Evolutionary conservation across 495 filamentous ascomycete species (phyloP).

Genomic region (Chaetomidium leptoderma): DNA sequence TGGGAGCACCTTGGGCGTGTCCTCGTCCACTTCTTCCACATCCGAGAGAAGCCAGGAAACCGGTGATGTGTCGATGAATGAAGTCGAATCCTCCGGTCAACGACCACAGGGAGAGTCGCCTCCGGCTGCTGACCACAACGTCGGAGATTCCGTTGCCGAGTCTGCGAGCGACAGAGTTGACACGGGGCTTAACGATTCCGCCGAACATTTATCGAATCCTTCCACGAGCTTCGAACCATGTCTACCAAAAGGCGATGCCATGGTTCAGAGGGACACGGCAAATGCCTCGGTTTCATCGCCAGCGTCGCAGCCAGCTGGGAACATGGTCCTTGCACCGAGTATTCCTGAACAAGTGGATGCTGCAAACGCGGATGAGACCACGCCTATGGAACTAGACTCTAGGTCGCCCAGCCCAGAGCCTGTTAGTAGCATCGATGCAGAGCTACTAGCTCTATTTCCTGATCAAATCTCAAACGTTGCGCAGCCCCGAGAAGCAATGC

Average conservation of each 20-base stretch:
- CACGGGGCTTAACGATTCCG: background rate
- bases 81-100: slow-evolving; percentile 11
- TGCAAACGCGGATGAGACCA: slow-evolving; percentile 20
- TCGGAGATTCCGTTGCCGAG: background rate
- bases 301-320: background rate
- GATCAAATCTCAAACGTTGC: slow-evolving; percentile 30
- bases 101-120: background rate
- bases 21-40: background rate
- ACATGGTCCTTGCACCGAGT: background rate
- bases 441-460: slow-evolving; percentile 3
- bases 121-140: background rate
- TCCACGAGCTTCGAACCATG: background rate
- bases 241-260: background rate
- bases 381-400: slow-evolving; percentile 31
- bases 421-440: background rate
- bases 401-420: slow-evolving; percentile 18
- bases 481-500: slow-evolving; percentile 25
- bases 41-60: slow-evolving; percentile 6
- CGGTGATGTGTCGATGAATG: slow-evolving; percentile 15
- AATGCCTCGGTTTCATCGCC: background rate
- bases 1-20: background rate
- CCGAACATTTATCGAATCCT: background rate
- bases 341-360: background rate
- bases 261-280: background rate
- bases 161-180: background rate